Conservation (phyloP, 176 grass and related monocot genomes). For the Secale cereale region DNA sequence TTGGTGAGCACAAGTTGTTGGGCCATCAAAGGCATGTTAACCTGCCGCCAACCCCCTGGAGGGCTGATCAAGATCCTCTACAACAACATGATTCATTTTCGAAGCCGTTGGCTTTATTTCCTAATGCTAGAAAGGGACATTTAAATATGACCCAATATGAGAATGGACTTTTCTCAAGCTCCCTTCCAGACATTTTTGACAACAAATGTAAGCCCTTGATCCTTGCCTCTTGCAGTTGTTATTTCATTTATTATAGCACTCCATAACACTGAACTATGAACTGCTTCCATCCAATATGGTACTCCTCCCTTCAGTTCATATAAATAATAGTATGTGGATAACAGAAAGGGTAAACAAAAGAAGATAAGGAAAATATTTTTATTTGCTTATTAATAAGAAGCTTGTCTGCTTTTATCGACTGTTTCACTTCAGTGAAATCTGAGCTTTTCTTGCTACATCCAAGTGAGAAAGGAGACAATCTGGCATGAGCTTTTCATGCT, state of each 20-base stretch:
- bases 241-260: neutral
- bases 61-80: slow-evolving; percentile 37
- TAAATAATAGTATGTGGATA: neutral
- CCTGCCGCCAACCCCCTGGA: slow-evolving; percentile 33
- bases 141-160: slow-evolving; percentile 48
- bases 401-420: slow-evolving; percentile 21
- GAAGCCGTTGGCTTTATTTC: slow-evolving; percentile 36
- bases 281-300: neutral
- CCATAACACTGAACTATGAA: neutral
- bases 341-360: neutral
- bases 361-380: neutral
- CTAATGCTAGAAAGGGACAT: slow-evolving; percentile 41
- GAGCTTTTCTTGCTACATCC: slow-evolving; percentile 2
- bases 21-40: slow-evolving; percentile 34
- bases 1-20: slow-evolving; percentile 48
- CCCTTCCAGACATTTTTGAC: slow-evolving; percentile 78
- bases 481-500: neutral
- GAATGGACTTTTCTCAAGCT: slow-evolving; percentile 66
- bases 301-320: neutral
- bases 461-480: neutral
- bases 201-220: slow-evolving; percentile 61
- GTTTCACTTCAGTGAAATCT: neutral
- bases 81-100: slow-evolving; percentile 34
- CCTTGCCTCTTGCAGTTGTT: slow-evolving; percentile 4
- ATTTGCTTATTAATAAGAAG: neutral